phyloP scores from a whole-genome alignment of 192 early-diverging fungal species.

The Bifiguratus adelaidae region DNA sequence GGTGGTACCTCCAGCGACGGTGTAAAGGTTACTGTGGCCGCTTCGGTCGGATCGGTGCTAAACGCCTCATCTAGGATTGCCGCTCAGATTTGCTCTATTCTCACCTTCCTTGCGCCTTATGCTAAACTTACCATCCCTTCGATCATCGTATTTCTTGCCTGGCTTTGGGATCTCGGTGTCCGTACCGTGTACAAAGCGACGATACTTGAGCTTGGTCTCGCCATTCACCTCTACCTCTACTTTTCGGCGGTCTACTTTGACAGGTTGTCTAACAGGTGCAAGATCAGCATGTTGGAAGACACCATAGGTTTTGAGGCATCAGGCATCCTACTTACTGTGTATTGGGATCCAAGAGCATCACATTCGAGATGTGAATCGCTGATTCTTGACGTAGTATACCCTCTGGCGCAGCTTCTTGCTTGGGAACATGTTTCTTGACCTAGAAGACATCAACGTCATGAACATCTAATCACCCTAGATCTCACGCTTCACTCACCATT shows the following conservation, averaged over 20 bases:
- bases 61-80: conserved; percentile 11
- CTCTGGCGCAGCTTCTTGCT: conserved; percentile 19
- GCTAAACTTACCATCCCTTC: conserved; percentile 11
- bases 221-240: conserved; percentile 9
- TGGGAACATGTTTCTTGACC: conserved; percentile 27
- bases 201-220: conserved; percentile 14
- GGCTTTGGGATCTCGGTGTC: conserved; percentile 25
- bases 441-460: not conserved
- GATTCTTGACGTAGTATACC: conserved; percentile 19
- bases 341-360: conserved; percentile 29
- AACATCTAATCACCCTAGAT: not conserved
- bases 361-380: conserved; percentile 35
- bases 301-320: not conserved
- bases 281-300: not conserved
- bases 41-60: conserved; percentile 14
- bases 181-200: conserved; percentile 22
- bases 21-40: conserved; percentile 11
- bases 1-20: conserved; percentile 5
- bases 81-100: not conserved
- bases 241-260: conserved; percentile 14
- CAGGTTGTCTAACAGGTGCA: conserved; percentile 9
- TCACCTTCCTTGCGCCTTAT: not conserved
- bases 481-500: conserved; percentile 5
- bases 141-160: conserved; percentile 13
- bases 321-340: conserved; percentile 16